phyloP scores from a whole-genome alignment of 2,329 filamentous ascomycete species.

The Monosporascus sp. region DNA sequence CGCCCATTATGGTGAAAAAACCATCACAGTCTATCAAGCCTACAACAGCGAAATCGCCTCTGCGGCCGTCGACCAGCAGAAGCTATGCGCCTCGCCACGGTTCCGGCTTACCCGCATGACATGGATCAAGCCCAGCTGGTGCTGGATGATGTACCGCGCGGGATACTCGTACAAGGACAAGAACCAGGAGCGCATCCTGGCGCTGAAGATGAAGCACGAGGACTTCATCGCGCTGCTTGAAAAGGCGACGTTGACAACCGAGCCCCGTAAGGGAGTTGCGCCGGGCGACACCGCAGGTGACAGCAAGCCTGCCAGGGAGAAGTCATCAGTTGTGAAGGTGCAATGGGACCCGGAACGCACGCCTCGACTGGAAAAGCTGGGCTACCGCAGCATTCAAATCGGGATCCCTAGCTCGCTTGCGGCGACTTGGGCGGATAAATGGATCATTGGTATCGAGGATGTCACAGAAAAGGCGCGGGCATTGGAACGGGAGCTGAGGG shows the following conservation, averaged over 20 bases:
- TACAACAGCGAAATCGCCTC: conserved; percentile 49
- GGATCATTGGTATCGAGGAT: conserved; percentile 52
- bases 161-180: conserved; percentile 55
- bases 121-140: conserved; percentile 60
- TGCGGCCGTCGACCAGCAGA: conserved; percentile 45
- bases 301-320: conserved; percentile 12
- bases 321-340: conserved; percentile 40
- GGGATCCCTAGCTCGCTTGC: conserved; percentile 47
- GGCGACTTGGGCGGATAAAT: conserved; percentile 41
- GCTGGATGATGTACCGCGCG: conserved; percentile 60
- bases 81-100: conserved; percentile 45
- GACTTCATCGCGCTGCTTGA: conserved; percentile 45
- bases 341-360: conserved; percentile 61
- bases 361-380: conserved; percentile 37
- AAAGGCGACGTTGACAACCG: conserved; percentile 28
- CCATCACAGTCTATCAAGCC: conserved; percentile 59
- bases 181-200: conserved; percentile 51
- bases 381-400: conserved; percentile 55
- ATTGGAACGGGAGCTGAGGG: conserved; percentile 42
- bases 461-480: conserved; percentile 48
- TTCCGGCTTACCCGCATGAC: conserved; percentile 56
- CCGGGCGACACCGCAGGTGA: background rate
- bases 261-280: conserved; percentile 11
- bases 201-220: conserved; percentile 47
- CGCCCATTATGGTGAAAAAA: conserved; percentile 42